Base-by-base conservation (phyloP, 1,139 yeast genomes). In the Candida labiduridarum region DNA sequence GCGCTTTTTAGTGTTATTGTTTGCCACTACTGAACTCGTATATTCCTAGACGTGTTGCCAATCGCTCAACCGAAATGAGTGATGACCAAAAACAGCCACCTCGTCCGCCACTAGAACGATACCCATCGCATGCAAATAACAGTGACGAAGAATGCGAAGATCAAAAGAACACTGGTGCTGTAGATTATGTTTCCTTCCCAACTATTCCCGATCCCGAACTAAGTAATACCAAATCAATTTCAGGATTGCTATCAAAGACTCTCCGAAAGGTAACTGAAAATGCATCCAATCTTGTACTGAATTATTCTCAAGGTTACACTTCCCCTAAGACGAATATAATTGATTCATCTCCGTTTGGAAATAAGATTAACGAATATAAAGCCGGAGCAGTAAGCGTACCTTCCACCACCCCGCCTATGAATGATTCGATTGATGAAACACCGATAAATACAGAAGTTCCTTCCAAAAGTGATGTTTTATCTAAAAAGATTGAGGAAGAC, bases 231-330 rank as follows among this genome's bases (percentile, higher is more conserved):
- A 65, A 63, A 54, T 68, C 71, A 9, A 62, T 73, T 9, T 61
- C 71, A 7, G 65, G 68, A 10, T 63, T 76, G 36, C 61, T 76
- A 54, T 62, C 78, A 39, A 70, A 67, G 45, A 76, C 81, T 0
- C 58, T 76, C n/a, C 63, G 79, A 34, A 68, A 76, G 50, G 80
- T 76, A 27, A 76, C 80, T 39, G 70, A 68, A 50, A 76, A 76
- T 57, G 81, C 80, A 9, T 65, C 78, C 22, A 61, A 65, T 49
- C 64, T 76, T 48, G 79, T 75, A 6, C 71, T 62, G 50, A 66
- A 64, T 46, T 73, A 72, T 56, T 56, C 63, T 8, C 50, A 38
- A 25, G 39, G 43, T 12, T 31, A 31, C 14, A 40, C 48, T 7
- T 45, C 44, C 9, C 44, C 51, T 5, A 41, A 41, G 35, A 25